These are phyloP conservation scores for Dactylonectria macrodidyma DNA, from an alignment of 2,329 filamentous ascomycete genomes.

Conservation along the genomic window DNA sequence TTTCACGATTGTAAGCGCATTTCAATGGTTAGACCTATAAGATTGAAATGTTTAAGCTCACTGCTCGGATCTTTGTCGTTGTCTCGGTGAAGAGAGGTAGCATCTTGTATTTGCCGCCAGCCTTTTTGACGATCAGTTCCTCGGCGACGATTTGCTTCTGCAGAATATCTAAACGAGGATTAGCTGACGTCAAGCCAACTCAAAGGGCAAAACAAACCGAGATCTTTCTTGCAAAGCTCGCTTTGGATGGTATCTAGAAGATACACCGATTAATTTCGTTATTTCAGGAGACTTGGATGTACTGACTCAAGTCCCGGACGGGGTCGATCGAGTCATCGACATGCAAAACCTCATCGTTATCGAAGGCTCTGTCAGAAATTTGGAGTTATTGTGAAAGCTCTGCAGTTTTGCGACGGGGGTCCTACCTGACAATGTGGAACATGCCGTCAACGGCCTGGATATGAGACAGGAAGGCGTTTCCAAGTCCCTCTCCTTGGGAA, in stretches of 20 bases:
- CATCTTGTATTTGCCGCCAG: conserved; percentile 62
- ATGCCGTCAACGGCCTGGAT: conserved; percentile 63
- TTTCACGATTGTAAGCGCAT: conserved; percentile 26
- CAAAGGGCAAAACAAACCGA: conserved; percentile 38
- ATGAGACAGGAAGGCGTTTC: conserved; percentile 62
- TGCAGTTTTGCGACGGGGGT: too few species aligned
- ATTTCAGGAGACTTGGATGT: conserved; percentile 11
- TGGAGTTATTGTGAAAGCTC: conserved; percentile 22
- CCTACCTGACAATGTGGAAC: conserved; percentile 62
- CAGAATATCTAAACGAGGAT: conserved; percentile 59
- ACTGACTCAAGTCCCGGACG: conserved; percentile 58
- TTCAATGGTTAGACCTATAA: not conserved
- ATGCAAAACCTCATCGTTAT: conserved; percentile 61
- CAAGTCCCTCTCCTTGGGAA: conserved; percentile 60
- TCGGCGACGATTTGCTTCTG: conserved; percentile 57
- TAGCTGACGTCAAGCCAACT: too few species aligned
- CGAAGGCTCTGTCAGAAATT: conserved; percentile 54
- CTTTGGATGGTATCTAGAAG: conserved; percentile 45
- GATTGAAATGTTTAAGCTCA: conserved; percentile 28
- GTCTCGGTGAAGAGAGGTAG: conserved; percentile 61
- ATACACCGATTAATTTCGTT: conserved; percentile 15
- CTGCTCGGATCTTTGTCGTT: conserved; percentile 56
- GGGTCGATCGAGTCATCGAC: conserved; percentile 64
- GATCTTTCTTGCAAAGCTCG: conserved; percentile 57
- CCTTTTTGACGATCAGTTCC: conserved; percentile 58